Percentiles rank a stretch among this genome's conserved stretches.
Conservation (phyloP, 805 yeast genomes). For the Wickerhamomyces queroliae region DNA sequence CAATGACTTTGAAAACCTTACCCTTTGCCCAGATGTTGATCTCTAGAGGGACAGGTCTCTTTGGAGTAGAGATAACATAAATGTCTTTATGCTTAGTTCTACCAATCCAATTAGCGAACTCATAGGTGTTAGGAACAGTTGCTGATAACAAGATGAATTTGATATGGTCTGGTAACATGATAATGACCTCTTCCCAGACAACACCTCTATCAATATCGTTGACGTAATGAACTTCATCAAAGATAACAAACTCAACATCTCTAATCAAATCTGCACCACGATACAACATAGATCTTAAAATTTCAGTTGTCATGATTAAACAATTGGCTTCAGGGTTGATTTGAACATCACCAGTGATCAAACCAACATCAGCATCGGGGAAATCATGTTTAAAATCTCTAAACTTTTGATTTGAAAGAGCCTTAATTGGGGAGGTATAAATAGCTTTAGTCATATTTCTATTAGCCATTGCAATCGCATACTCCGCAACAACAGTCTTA, state of each 20-base stretch:
- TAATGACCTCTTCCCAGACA: constrained; percentile 98
- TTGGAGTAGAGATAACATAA: constrained; percentile 92
- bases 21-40: constrained; percentile 81
- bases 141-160: constrained; percentile 89
- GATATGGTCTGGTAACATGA: constrained; percentile 95
- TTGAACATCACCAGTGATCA: constrained; percentile 96
- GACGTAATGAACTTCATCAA: constrained; percentile 97
- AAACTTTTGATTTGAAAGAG: constrained; percentile 83
- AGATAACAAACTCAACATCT: constrained; percentile 95
- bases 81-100: constrained; percentile 94
- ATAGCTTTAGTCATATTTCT: constrained; percentile 96
- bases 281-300: constrained; percentile 89
- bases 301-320: constrained; percentile 96
- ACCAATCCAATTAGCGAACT: constrained; percentile 98
- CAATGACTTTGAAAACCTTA: constrained; percentile 66
- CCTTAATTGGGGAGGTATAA: constrained; percentile 93
- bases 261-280: constrained; percentile 94
- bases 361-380: constrained; percentile 81
- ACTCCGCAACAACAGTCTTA: constrained; percentile 96
- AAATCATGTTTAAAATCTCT: constrained; percentile 81
- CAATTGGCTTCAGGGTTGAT: constrained; percentile 96
- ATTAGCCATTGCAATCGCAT: constrained; percentile 95
- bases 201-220: constrained; percentile 97
- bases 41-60: constrained; percentile 94
- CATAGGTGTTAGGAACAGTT: constrained; percentile 97